These are phyloP conservation scores for Myxozyma nipponensis DNA, from an alignment of 805 yeast species.

Conservation along the genomic window DNA sequence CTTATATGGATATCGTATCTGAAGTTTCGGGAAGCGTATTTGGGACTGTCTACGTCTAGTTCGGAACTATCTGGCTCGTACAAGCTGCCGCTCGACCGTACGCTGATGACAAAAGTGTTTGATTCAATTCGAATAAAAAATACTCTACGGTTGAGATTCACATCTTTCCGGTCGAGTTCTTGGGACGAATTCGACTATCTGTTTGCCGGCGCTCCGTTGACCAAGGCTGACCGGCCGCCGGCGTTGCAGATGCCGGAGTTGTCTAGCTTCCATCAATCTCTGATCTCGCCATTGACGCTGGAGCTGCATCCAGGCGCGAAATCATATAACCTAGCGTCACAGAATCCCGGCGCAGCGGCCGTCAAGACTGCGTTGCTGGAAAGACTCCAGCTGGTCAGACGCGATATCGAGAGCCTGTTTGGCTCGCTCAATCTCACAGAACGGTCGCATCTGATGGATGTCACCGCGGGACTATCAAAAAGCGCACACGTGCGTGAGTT, in stretches of 20 bases:
- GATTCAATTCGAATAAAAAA: slow-evolving; percentile 1
- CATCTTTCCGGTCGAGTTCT: neutral
- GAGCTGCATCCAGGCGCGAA: neutral
- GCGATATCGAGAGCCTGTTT: slow-evolving; percentile 16
- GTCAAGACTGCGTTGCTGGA: slow-evolving; percentile 7
- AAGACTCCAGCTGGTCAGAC: slow-evolving; percentile 6
- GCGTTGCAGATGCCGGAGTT: neutral
- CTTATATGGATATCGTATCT: slow-evolving; percentile 15
- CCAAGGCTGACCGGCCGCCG: neutral
- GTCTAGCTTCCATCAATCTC: neutral
- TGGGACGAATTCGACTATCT: neutral
- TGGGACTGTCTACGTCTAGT: neutral
- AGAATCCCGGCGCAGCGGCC: neutral
- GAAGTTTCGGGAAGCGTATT: slow-evolving; percentile 6
- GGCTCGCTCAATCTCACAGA: slow-evolving; percentile 17
- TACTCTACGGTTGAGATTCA: neutral
- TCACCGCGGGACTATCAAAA: slow-evolving; percentile 8
- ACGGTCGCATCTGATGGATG: slow-evolving; percentile 14
- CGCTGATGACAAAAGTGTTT: slow-evolving; percentile 4
- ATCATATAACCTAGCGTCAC: neutral
- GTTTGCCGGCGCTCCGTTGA: neutral
- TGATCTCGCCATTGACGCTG: neutral
- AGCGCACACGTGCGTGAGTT: neutral
- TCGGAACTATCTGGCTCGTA: neutral
- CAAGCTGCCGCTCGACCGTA: slow-evolving; percentile 5